Percentiles rank a stretch among this genome's conserved stretches.
phyloP scores from a whole-genome alignment of 2,329 filamentous ascomycete genomes.

The Pezicula carpinea region DNA sequence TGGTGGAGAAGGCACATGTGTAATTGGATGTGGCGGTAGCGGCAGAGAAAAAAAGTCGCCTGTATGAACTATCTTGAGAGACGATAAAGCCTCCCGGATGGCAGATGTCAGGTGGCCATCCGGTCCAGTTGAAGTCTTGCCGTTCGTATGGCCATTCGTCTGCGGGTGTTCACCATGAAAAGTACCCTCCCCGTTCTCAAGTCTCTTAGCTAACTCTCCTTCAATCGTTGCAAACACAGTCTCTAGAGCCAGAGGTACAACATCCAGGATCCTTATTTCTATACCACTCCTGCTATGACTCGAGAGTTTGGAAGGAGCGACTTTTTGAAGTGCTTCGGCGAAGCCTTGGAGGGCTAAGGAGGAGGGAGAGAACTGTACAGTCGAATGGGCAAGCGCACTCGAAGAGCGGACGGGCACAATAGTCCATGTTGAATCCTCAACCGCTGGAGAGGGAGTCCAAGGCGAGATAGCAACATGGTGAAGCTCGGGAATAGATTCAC shows the following conservation, averaged over 20 bases:
- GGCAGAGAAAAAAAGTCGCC: conserved; percentile 77
- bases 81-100: conserved; percentile 69
- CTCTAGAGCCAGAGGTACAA: conserved; percentile 74
- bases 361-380: conserved; percentile 70
- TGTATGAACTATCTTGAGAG: conserved; percentile 72
- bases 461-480: conserved; percentile 70
- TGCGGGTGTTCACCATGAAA: conserved; percentile 65
- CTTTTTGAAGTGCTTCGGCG: conserved; percentile 64
- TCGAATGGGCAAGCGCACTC: conserved; percentile 65
- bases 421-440: conserved; percentile 71
- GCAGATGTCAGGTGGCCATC: conserved; percentile 59
- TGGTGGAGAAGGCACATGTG: conserved; percentile 76
- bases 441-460: conserved; percentile 56
- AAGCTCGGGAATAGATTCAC: conserved; percentile 32
- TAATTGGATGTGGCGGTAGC: conserved; percentile 78
- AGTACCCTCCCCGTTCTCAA: conserved; percentile 78
- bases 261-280: conserved; percentile 79
- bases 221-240: conserved; percentile 85
- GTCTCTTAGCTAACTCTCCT: conserved; percentile 69
- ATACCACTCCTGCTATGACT: conserved; percentile 71
- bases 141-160: conserved; percentile 34
- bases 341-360: conserved; percentile 76
- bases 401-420: conserved; percentile 70
- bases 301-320: conserved; percentile 71
- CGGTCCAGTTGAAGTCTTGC: conserved; percentile 30